Evolutionary conservation across 2,329 filamentous ascomycete genomes (phyloP).

Genomic region (Exophiala lecanii-corni): DNA sequence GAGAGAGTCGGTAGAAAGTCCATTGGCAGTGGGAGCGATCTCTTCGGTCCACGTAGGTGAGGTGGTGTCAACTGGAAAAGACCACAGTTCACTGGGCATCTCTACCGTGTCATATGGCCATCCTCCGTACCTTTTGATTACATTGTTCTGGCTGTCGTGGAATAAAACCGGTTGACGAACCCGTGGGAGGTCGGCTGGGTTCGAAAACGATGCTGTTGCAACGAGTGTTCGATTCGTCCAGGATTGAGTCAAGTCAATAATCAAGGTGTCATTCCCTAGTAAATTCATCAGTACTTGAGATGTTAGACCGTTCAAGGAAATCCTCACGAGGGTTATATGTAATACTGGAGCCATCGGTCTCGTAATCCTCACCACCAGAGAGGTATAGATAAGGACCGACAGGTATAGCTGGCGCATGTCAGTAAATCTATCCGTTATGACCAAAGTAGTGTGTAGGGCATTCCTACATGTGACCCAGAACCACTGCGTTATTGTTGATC

Average conservation of each 20-base stretch:
- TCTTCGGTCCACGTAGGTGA: conserved; percentile 9
- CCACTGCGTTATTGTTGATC: conserved; percentile 6
- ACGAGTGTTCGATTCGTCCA: conserved; percentile 16
- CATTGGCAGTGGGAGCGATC: conserved; percentile 3
- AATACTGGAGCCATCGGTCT: too few species aligned
- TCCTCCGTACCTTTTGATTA: conserved; percentile 15
- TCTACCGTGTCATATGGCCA: conserved; percentile 11
- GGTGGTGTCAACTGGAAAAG: conserved; percentile 6
- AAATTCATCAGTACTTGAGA: not conserved
- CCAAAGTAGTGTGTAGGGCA: not conserved
- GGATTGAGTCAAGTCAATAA: conserved; percentile 14
- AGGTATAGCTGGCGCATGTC: conserved; percentile 6
- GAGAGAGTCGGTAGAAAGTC: conserved; percentile 6
- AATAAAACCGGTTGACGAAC: conserved; percentile 14
- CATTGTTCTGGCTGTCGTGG: conserved; percentile 12
- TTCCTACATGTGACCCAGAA: conserved; percentile 12
- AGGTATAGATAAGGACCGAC: conserved; percentile 13
- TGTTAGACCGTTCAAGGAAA: too few species aligned
- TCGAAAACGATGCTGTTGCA: not conserved
- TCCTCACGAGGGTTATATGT: too few species aligned
- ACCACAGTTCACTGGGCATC: conserved; percentile 12
- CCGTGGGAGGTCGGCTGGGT: conserved; percentile 5
- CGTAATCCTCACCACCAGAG: conserved; percentile 14
- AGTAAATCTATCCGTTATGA: not conserved
- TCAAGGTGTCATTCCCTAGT: conserved; percentile 9